Evolutionary conservation across 768 basidiomycete genomes (phyloP).

Genomic region (Pholiota conissans): DNA sequence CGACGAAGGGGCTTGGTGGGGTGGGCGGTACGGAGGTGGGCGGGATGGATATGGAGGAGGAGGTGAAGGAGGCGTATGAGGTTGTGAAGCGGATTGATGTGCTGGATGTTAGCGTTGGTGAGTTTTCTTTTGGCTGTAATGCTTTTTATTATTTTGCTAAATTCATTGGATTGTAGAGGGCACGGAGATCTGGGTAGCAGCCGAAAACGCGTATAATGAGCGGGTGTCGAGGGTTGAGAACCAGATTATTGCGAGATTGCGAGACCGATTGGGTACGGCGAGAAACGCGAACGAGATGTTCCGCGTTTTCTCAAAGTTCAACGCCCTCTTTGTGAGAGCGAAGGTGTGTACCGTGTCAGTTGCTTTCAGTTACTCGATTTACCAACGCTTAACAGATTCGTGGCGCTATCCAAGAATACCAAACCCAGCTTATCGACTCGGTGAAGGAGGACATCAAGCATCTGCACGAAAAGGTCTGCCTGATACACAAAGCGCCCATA

Average conservation of each 20-base stretch:
- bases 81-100: slow-evolving; percentile 97
- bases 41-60: slow-evolving; percentile 97
- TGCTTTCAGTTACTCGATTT: background rate
- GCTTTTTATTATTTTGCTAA: too few relatives aligned
- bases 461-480: slow-evolving; percentile 81
- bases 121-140: slow-evolving; percentile 24
- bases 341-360: slow-evolving; percentile 57
- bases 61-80: slow-evolving; percentile 95
- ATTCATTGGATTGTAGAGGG: slow-evolving; percentile 73
- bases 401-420: slow-evolving; percentile 98
- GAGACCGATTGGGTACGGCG: slow-evolving; percentile 92
- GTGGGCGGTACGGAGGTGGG: slow-evolving; percentile 67
- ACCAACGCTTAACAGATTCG: slow-evolving; percentile 60
- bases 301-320: slow-evolving; percentile 97
- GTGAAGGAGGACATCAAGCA: slow-evolving; percentile 98
- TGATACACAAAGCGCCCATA: background rate
- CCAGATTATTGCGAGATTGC: slow-evolving; percentile 92
- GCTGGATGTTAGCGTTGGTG: slow-evolving; percentile 89
- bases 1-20: slow-evolving; percentile 80
- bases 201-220: slow-evolving; percentile 97
- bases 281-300: slow-evolving; percentile 99
- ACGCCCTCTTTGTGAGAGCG: slow-evolving; percentile 92
- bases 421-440: slow-evolving; percentile 97
- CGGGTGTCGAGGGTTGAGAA: slow-evolving; percentile 97
- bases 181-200: slow-evolving; percentile 96